Conservation (phyloP, 2,329 filamentous ascomycete genomes). For the Fusarium buxicola region DNA sequence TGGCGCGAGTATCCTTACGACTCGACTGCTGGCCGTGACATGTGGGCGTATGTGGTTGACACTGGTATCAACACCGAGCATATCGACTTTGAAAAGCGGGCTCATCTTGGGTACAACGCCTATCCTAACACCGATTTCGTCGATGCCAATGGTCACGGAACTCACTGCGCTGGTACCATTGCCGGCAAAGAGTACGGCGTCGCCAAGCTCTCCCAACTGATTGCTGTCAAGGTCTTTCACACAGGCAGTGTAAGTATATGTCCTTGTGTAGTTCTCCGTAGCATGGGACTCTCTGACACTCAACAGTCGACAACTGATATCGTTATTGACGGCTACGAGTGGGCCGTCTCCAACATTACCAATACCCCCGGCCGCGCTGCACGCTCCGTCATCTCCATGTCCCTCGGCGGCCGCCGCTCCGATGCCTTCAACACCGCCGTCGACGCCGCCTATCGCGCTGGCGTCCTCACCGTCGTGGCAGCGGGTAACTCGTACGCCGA, state of each 20-base stretch:
- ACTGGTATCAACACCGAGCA: conserved; percentile 63
- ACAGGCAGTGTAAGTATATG: conserved; percentile 22
- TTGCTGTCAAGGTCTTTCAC: conserved; percentile 61
- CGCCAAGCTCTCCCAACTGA: conserved; percentile 56
- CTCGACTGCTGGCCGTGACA: conserved; percentile 53
- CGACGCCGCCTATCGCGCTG: conserved; percentile 56
- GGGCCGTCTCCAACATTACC: conserved; percentile 57
- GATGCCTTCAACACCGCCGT: conserved; percentile 63
- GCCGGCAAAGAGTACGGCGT: conserved; percentile 59
- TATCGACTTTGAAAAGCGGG: conserved; percentile 58
- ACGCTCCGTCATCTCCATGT: conserved; percentile 67
- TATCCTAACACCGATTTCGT: conserved; percentile 48
- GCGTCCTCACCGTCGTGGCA: conserved; percentile 65
- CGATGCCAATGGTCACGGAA: conserved; percentile 59
- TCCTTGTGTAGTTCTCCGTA: rapidly evolving
- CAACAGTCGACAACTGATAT: conserved; percentile 41
- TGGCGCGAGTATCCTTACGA: conserved; percentile 57
- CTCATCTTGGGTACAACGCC: conserved; percentile 53
- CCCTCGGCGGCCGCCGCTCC: conserved; percentile 61
- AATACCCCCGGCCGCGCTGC: conserved; percentile 51
- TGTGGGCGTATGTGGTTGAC: conserved; percentile 66
- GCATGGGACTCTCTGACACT: conserved; percentile 1
- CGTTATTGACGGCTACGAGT: conserved; percentile 50
- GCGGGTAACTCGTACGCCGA: conserved; percentile 64
- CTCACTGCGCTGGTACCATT: conserved; percentile 60